A percentile compares a stretch with the other conserved stretches of the same genome.
phyloP scores from a whole-genome alignment of 768 basidiomycete genomes.

The Clavaria fumosa region DNA sequence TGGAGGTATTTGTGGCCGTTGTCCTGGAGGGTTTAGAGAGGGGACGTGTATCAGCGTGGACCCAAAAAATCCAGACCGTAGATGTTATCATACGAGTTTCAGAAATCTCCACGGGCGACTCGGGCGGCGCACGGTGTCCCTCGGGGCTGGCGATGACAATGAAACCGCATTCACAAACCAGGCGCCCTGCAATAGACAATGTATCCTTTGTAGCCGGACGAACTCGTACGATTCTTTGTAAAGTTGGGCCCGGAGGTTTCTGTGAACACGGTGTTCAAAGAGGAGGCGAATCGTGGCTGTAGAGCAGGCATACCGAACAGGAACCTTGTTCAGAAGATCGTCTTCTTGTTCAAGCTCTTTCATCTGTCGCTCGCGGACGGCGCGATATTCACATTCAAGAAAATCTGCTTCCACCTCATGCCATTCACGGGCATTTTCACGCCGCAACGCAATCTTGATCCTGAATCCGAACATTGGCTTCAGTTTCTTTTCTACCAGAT shows the following conservation, averaged over 20 bases:
- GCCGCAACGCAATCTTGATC: constrained; percentile 59
- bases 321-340: constrained; percentile 71
- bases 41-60: too few relatives aligned
- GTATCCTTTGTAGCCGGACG: constrained; percentile 75
- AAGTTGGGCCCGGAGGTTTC: constrained; percentile 70
- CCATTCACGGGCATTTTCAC: constrained; percentile 66
- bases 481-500: neutral
- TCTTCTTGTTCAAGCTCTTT: constrained; percentile 81
- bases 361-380: constrained; percentile 81
- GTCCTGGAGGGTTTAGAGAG: too few relatives aligned
- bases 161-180: constrained; percentile 83
- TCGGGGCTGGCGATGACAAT: constrained; percentile 26
- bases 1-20: constrained; percentile 68
- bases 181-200: constrained; percentile 76
- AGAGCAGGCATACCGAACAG: constrained; percentile 49
- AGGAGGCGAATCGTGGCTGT: constrained; percentile 1
- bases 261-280: constrained; percentile 19
- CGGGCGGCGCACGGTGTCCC: constrained; percentile 40
- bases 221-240: constrained; percentile 87
- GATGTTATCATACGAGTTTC: constrained; percentile 52
- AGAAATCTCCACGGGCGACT: constrained; percentile 74
- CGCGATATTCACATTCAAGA: constrained; percentile 67
- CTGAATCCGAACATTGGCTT: constrained; percentile 22
- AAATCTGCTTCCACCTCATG: constrained; percentile 74
- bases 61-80: too few relatives aligned